phyloP scores from a whole-genome alignment of 257 asterid species.

The Nicotiana undulata region DNA sequence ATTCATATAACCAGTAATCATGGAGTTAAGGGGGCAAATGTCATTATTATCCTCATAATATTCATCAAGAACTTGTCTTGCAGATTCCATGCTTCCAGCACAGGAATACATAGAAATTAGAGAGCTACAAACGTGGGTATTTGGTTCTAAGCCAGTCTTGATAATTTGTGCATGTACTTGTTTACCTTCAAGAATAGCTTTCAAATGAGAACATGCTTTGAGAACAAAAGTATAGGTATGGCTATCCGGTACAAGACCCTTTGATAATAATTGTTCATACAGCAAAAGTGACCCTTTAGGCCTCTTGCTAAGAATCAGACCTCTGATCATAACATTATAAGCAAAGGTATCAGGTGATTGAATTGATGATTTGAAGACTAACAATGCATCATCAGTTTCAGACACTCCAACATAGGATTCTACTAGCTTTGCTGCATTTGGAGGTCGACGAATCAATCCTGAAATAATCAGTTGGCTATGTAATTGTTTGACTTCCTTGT shows the following conservation, averaged over 20 bases:
- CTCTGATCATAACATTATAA: constrained; percentile 24
- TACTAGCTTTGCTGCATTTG: constrained; percentile 15
- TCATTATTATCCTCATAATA: not conserved
- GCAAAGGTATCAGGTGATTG: constrained; percentile 19
- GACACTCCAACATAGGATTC: constrained; percentile 17
- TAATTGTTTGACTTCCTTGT: constrained; percentile 15
- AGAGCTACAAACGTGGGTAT: constrained; percentile 11
- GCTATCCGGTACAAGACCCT: constrained; percentile 14
- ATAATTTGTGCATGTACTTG: constrained; percentile 21
- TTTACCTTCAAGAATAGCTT: constrained; percentile 17
- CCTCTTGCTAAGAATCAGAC: constrained; percentile 12
- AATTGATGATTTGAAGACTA: constrained; percentile 11
- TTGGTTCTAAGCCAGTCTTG: constrained; percentile 13
- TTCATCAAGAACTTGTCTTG: constrained; percentile 12
- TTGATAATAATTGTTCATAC: constrained; percentile 4
- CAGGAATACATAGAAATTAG: constrained; percentile 17
- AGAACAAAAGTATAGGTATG: constrained; percentile 26
- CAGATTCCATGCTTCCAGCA: constrained; percentile 15
- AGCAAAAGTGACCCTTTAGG: constrained; percentile 3
- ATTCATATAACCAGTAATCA: constrained; percentile 18
- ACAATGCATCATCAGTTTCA: constrained; percentile 7
- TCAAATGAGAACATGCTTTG: constrained; percentile 24
- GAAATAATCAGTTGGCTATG: constrained; percentile 23
- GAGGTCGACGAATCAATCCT: constrained; percentile 16
- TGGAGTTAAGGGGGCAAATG: constrained; percentile 12